These are phyloP conservation scores for Paraglomus occultum DNA, from an alignment of 192 early-diverging fungal species.

Conservation along the genomic window DNA sequence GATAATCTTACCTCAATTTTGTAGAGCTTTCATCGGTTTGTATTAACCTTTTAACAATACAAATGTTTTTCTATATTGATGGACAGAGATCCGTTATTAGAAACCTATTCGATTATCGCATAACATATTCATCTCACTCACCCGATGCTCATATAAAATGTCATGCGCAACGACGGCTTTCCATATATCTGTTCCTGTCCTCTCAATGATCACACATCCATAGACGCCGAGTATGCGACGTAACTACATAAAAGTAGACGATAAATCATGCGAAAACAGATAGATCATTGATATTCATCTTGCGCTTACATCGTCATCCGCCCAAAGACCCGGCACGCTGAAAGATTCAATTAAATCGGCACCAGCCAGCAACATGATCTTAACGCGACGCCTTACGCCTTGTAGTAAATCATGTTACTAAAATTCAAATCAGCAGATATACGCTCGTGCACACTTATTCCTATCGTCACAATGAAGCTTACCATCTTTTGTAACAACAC, in stretches of 20 bases:
- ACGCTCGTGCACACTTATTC: not conserved
- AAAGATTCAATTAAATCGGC: conserved; percentile 97
- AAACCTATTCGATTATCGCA: not conserved
- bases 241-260: conserved; percentile 47
- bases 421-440: not conserved
- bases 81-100: not conserved
- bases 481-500: conserved; percentile 63
- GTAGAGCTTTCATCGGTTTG: conserved; percentile 98
- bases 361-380: conserved; percentile 92
- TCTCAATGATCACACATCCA: conserved; percentile 94
- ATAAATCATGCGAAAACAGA: not conserved
- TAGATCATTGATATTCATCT: not conserved
- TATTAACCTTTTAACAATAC: conserved; percentile 93
- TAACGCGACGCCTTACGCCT: conserved; percentile 62
- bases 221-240: conserved; percentile 88
- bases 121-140: conserved; percentile 30
- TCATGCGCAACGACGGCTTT: conserved; percentile 91
- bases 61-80: conserved; percentile 72
- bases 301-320: conserved; percentile 74
- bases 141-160: conserved; percentile 82
- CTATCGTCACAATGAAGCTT: conserved; percentile 1
- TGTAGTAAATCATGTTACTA: not conserved
- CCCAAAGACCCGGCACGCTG: conserved; percentile 87
- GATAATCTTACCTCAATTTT: conserved; percentile 73
- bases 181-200: conserved; percentile 90